Evolutionary conservation across 2,329 filamentous ascomycete species (phyloP), one percentile per base, ranked within the genome.

Genomic region (Pyrenophora tritici-repentis): DNA sequence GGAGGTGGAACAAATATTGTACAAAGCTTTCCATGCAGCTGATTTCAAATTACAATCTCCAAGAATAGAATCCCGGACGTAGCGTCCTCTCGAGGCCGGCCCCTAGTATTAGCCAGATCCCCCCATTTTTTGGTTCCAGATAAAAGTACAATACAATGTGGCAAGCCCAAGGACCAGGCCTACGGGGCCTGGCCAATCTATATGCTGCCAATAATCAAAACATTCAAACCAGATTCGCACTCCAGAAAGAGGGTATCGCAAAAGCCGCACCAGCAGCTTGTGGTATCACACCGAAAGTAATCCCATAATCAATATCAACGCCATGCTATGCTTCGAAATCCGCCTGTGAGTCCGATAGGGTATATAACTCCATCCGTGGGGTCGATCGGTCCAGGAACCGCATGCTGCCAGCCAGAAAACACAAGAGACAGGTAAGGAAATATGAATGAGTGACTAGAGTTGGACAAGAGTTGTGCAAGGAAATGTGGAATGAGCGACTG

Each of bases 401-500:
- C 42, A 61, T 51, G 56, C 54, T 60, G 61, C 63, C 60, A 65
- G 41, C 61, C 55, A 60, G 18, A 48, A 38, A 37, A 57, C 58
- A 51, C 44, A 50, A 41, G 37, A 50, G 31, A 50, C 29, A 49
- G 31, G 12, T 12, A 53, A 49, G 50, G 50, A 53, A 52, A 52
- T 36, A 4, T 14, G 20, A 53, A 53, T 12, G 50, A 53, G 40
- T 43, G 50, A 39, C 40, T 35, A n/a, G 43, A 18, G 65, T 32
- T 42, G 38, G 46, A 36, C 24, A 59, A 60, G 58, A 68, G 68
- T 68, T 43, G 26, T 41, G 40, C 34, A 67, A 61, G 61, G 58
- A 70, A 70, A 70, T 46, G 31, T 42, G 39, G 36, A 68, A 61
- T 5, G 70, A 69, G 53, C 45, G 67, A 68, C 66, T 61, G 35